Evolutionary conservation across 2,329 filamentous ascomycete species (phyloP), one percentile per base, ranked within the genome.

Genomic region (Calonectria hongkongensis): DNA sequence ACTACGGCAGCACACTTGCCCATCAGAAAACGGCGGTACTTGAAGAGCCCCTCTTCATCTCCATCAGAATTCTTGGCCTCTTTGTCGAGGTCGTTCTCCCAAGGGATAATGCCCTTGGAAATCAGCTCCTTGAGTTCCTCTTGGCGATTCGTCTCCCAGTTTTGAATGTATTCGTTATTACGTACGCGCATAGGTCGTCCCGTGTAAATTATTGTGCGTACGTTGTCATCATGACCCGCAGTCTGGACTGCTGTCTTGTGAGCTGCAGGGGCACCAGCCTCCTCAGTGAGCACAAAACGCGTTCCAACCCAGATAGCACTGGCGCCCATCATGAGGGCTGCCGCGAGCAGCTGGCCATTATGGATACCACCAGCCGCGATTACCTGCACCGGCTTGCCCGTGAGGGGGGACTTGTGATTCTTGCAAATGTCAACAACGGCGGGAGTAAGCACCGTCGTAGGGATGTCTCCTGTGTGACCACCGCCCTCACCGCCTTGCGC

Each of bases 151-250:
- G 93, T 93, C 88, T 99, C 96, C 97, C 97, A 99, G 89, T 98
- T 94, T 82, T 91, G 85, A 82, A 99, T 98, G 86, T 99, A 99
- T 6, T 93, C 86, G 88, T 98, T 99, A 83, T 91, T 97, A 84
- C 96, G 93, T 73, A 99, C 97, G 78, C 97, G 95, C 83, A 99
- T 89, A 36, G 97, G 97, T 72, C 97, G 94, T 69, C 97, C 97
- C 69, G 96, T 98, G 91, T 98, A 99, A 87, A 99, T 98, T 85
- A 98, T 95, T 60, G 97, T 99, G 83, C 95, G 94, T 83, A 98
- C 88, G 82, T 98, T 99, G 87, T 99, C 97, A 86, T 98, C 95
- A 84, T 97, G 98, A 79, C 94, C 92, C 65, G 97, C 92, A 50
- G 96, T 98, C 82, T 92, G 92, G 78, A 99, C 97, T 73, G 96